Evolutionary conservation across 192 early-diverging fungal species (phyloP).

Genomic region (Spizellomyces punctatus): DNA sequence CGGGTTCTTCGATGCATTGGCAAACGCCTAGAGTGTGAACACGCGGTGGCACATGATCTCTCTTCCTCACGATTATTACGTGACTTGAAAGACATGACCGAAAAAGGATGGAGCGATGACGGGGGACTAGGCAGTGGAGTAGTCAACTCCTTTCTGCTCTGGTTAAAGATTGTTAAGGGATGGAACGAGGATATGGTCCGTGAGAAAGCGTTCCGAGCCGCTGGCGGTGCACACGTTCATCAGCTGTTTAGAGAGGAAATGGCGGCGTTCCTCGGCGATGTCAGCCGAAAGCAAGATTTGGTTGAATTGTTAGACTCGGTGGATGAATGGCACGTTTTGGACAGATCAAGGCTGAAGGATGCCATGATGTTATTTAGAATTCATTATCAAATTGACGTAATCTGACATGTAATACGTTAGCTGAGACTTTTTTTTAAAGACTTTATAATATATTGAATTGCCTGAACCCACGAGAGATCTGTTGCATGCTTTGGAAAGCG

Average conservation of each 20-base stretch:
- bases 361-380: constrained; percentile 22
- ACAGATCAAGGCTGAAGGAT: constrained; percentile 12
- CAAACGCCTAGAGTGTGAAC: constrained; percentile 44
- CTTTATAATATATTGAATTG: too few relatives aligned
- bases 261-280: constrained; percentile 1
- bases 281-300: not conserved
- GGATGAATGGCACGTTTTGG: constrained; percentile 13
- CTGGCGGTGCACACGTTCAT: constrained; percentile 3
- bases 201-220: not conserved
- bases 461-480: too few relatives aligned
- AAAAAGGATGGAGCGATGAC: constrained; percentile 3
- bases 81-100: constrained; percentile 32
- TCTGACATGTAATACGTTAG: too few relatives aligned
- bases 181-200: not conserved
- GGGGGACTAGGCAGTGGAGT: constrained; percentile 11
- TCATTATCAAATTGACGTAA: constrained; percentile 4
- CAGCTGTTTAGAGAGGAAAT: constrained; percentile 10
- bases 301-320: not conserved
- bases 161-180: constrained; percentile 9
- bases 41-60: constrained; percentile 50
- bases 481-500: too few relatives aligned
- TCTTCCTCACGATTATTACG: constrained; percentile 29
- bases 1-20: constrained; percentile 33
- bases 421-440: too few relatives aligned
- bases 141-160: constrained; percentile 21